These are phyloP conservation scores for Epichloe scottii DNA, from an alignment of 2,329 filamentous ascomycete species.

Conservation along the genomic window DNA sequence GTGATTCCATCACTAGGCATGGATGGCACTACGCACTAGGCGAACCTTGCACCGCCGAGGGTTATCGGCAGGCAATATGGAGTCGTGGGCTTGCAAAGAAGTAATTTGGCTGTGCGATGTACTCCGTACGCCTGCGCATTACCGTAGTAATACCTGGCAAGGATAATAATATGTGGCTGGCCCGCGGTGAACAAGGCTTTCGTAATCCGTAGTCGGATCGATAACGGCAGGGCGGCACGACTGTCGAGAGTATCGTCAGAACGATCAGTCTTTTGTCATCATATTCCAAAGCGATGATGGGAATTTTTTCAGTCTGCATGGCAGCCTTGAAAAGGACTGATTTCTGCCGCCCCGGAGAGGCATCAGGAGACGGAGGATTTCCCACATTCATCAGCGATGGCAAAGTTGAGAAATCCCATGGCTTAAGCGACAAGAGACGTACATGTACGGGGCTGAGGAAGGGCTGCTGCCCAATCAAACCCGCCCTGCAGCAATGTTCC, in stretches of 20 bases:
- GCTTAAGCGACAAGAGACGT: too few relatives aligned
- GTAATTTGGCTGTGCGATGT: neutral
- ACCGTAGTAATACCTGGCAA: neutral
- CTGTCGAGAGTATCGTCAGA: too few relatives aligned
- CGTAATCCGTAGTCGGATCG: neutral
- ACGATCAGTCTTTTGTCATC: too few relatives aligned
- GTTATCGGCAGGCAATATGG: neutral
- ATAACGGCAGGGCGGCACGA: neutral
- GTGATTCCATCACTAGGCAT: too few relatives aligned
- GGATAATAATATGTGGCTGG: neutral
- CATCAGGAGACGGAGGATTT: neutral
- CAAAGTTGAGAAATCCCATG: slow-evolving; percentile 5
- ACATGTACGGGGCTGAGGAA: too few relatives aligned
- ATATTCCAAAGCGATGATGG: too few relatives aligned
- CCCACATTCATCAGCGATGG: slow-evolving; percentile 1
- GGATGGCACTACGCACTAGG: neutral
- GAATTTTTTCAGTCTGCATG: too few relatives aligned
- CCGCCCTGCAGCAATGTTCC: too few relatives aligned
- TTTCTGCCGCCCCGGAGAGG: too few relatives aligned
- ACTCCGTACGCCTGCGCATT: neutral
- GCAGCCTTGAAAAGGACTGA: too few relatives aligned
- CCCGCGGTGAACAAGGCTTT: neutral
- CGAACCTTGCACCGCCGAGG: neutral
- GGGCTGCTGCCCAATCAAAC: too few relatives aligned
- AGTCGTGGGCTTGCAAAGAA: neutral